Evolutionary conservation across 257 asterid genomes (phyloP).

Genomic region (Solanum ahanhuiri): DNA sequence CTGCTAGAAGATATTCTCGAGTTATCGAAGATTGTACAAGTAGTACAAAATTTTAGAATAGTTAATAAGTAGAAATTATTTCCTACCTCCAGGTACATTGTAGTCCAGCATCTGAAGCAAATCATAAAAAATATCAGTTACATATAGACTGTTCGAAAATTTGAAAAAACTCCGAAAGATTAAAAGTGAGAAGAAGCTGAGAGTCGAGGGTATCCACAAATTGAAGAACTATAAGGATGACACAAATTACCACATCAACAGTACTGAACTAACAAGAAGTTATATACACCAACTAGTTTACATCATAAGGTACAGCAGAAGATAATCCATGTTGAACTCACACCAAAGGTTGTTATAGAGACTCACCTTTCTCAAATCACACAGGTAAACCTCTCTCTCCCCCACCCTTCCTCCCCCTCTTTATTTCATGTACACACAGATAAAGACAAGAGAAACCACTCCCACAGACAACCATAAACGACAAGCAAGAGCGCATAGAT

Average conservation of each 20-base stretch:
- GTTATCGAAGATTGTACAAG: background rate
- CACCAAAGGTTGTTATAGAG: background rate
- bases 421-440: background rate
- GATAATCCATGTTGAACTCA: background rate
- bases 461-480: background rate
- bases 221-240: background rate
- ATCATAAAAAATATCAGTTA: constrained; percentile 1
- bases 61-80: background rate
- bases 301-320: background rate
- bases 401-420: background rate
- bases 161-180: background rate
- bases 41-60: background rate
- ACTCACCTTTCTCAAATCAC: background rate
- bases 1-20: background rate
- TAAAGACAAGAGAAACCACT: background rate
- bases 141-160: background rate
- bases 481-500: background rate
- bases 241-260: background rate
- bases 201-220: background rate
- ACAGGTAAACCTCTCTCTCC: background rate
- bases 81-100: constrained; percentile 92
- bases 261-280: background rate
- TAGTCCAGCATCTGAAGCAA: constrained; percentile 80
- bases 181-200: background rate
- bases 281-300: background rate